A percentile compares a stretch with the other conserved stretches of the same genome.
Conservation (phyloP, 78 protist species). For the Fonticula alba region DNA sequence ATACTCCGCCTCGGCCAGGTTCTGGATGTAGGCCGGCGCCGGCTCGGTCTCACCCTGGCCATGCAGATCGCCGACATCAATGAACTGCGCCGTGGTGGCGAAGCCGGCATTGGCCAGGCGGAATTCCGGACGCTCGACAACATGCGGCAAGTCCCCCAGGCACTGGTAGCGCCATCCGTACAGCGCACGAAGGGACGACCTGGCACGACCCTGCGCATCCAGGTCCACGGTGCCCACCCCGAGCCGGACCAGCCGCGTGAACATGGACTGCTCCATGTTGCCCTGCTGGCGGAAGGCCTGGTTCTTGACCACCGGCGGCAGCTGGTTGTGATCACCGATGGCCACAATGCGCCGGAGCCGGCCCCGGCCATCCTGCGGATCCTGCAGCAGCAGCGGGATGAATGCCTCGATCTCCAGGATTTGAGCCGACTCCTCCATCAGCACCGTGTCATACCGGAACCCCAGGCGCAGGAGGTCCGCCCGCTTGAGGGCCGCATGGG, state of each 20-base stretch:
- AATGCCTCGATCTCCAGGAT: slow-evolving; percentile 86
- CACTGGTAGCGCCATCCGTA: slow-evolving; percentile 70
- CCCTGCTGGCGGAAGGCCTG: slow-evolving; percentile 54
- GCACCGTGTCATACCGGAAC: slow-evolving; percentile 73
- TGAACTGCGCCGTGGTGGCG: slow-evolving; percentile 44
- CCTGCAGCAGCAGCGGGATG: slow-evolving; percentile 81
- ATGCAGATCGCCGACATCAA: slow-evolving; percentile 58
- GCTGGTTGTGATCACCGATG: slow-evolving; percentile 92
- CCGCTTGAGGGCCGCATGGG: slow-evolving; percentile 82
- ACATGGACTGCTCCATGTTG: slow-evolving; percentile 58
- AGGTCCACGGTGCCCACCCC: slow-evolving; percentile 60
- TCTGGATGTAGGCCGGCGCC: slow-evolving; percentile 59
- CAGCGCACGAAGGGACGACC: slow-evolving; percentile 47
- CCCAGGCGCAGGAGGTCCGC: slow-evolving; percentile 25
- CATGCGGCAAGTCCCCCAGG: slow-evolving; percentile 53
- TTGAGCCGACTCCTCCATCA: slow-evolving; percentile 88
- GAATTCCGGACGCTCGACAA: slow-evolving; percentile 9
- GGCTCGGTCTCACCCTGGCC: slow-evolving; percentile 65
- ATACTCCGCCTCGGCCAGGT: slow-evolving; percentile 86
- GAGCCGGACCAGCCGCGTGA: slow-evolving; percentile 34
- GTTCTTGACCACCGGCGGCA: slow-evolving; percentile 86
- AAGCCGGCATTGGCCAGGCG: slow-evolving; percentile 53
- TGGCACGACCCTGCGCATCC: slow-evolving; percentile 43
- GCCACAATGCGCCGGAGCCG: slow-evolving; percentile 76
- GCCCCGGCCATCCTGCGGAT: slow-evolving; percentile 6